A percentile compares a stretch with the other conserved stretches of the same genome.
Evolutionary conservation across 331 rosid species (phyloP).

Genomic region (Stylosanthes scabra): DNA sequence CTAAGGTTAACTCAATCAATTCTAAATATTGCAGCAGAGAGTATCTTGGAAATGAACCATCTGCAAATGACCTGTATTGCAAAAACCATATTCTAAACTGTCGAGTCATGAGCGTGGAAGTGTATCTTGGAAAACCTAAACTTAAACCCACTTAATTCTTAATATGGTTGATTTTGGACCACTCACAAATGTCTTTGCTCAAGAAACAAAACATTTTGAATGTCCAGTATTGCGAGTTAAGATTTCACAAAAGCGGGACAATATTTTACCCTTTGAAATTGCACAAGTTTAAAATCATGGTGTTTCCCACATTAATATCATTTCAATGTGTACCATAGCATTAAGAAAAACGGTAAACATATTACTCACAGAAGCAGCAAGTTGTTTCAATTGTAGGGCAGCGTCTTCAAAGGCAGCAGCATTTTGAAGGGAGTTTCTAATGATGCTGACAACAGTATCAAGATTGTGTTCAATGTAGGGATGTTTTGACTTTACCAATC

Average conservation of each 20-base stretch:
- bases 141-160: too few species aligned
- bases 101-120: too few species aligned
- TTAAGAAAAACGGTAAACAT: constrained; percentile 6
- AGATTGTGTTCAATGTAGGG: constrained; percentile 73
- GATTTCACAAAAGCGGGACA: not conserved
- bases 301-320: not conserved
- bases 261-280: not conserved
- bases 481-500: constrained; percentile 73
- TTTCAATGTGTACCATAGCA: not conserved
- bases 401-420: constrained; percentile 71
- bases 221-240: too few species aligned
- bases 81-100: too few species aligned
- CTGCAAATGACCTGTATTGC: too few species aligned
- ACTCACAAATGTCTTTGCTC: too few species aligned
- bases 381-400: constrained; percentile 61
- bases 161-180: too few species aligned
- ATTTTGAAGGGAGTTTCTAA: constrained; percentile 67
- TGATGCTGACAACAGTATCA: constrained; percentile 68
- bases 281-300: constrained; percentile 1
- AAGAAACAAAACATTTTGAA: too few species aligned
- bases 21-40: too few species aligned
- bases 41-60: too few species aligned
- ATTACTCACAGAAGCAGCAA: constrained; percentile 53
- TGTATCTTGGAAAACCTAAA: too few species aligned
- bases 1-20: too few species aligned